Evolutionary conservation across 768 basidiomycete genomes (phyloP).

Genomic region (Hericium rajendrae): DNA sequence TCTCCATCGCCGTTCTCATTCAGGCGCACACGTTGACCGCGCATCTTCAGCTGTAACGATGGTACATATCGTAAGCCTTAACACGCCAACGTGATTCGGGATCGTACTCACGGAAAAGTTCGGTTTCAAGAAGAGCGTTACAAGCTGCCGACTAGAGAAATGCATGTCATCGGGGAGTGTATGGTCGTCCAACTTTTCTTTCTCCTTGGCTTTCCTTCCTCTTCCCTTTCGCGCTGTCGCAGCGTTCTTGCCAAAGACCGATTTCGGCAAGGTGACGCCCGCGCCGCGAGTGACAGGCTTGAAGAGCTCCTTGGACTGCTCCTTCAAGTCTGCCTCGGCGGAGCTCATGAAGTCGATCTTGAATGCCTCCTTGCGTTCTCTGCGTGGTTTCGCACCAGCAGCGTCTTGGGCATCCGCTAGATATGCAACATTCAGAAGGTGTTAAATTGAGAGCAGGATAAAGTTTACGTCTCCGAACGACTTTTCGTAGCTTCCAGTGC

Average conservation of each 20-base stretch:
- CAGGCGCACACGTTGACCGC: conserved; percentile 49
- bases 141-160: conserved; percentile 82
- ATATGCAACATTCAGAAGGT: conserved; percentile 9
- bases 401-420: conserved; percentile 43
- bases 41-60: conserved; percentile 69
- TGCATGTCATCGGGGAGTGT: conserved; percentile 95
- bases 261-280: conserved; percentile 51
- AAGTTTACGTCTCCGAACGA: conserved; percentile 64
- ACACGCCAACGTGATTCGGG: background rate
- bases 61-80: background rate
- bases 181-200: conserved; percentile 65
- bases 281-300: conserved; percentile 63
- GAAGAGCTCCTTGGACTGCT: conserved; percentile 63
- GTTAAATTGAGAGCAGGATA: background rate
- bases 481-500: conserved; percentile 90
- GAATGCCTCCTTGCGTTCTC: conserved; percentile 72
- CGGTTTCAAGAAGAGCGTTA: conserved; percentile 92
- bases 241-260: conserved; percentile 17
- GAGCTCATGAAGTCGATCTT: conserved; percentile 71
- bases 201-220: conserved; percentile 35
- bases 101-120: conserved; percentile 70
- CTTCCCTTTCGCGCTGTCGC: conserved; percentile 34
- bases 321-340: conserved; percentile 48
- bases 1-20: conserved; percentile 71
- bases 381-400: conserved; percentile 42